Evolutionary conservation across 805 yeast species (phyloP), one percentile per base, ranked within the genome.

Genomic region (Barnettozyma sp.): DNA sequence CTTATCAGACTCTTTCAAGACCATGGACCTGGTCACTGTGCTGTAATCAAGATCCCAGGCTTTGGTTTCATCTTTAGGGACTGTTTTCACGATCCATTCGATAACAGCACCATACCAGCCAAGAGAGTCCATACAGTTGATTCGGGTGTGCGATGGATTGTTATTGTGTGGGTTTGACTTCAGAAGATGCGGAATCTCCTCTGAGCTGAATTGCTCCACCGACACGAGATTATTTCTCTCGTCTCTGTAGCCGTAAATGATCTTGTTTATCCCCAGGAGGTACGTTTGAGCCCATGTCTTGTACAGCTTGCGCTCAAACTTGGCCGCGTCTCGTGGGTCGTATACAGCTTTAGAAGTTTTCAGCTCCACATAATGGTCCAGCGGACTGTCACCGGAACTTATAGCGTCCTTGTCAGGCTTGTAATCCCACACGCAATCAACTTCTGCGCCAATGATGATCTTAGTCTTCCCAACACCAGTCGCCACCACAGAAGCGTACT

Each of bases 241-340:
- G 54, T 86, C 94, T 46, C 96, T 70, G 58, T 82, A 92, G 0
- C 97, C 99, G 53, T 84, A 84, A 4, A 83, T 70, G 5, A 90
- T 69, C 40, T 73, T 72, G n/a, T 82, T 78, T 15, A 92, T 71
- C 4, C 98, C 98, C 30, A 85, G 66, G 16, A 92, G 63, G 56
- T 87, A 92, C 43, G 95, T 82, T 62, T 87, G 97, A 3, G 94
- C 85, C 99, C 99, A 92, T 0, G 94, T 71, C 42, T 66, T 72
- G 54, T 81, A 74, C 30, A 92, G 62, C 58, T 86, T 87, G 36
- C 68, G 70, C 53, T 90, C 96, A 53, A 90, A 86, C 14, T 55
- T 68, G 25, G 66, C 66, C 12, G 81, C 76, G 25, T 79, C 79
- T 12, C 69, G 65, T 5, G 76, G 73, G 14, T 71, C 65, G 16